Percentiles rank a stretch among this genome's conserved stretches.
Conservation (phyloP, 2,329 filamentous ascomycete genomes). For the Penicillium sp. region DNA sequence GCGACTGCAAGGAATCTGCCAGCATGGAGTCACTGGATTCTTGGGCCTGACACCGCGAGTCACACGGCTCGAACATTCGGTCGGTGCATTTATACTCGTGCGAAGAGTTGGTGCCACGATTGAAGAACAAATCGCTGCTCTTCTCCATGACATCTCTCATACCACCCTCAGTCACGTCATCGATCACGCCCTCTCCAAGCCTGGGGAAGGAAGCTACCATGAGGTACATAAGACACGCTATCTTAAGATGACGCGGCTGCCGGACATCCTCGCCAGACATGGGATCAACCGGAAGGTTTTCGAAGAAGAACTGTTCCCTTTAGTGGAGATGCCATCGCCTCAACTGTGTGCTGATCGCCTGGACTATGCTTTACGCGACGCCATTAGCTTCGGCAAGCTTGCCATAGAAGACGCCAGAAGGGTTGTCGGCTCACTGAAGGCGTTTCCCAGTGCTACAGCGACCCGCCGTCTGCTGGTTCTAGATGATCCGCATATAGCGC, state of each 20-base stretch:
- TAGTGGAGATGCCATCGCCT: conserved; percentile 42
- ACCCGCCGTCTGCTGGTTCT: conserved; percentile 36
- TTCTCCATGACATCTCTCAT: conserved; percentile 44
- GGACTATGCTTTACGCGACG: conserved; percentile 43
- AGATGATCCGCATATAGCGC: conserved; percentile 29
- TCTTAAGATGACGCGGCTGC: conserved; percentile 35
- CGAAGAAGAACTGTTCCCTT: conserved; percentile 41
- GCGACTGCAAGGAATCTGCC: conserved; percentile 38
- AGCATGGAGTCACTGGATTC: conserved; percentile 41
- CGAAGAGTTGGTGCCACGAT: conserved; percentile 37
- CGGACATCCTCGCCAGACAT: conserved; percentile 35
- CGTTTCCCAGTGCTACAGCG: conserved; percentile 29
- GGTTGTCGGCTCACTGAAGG: conserved; percentile 30
- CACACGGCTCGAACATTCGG: conserved; percentile 44
- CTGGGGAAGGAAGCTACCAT: conserved; percentile 42
- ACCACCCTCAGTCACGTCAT: conserved; percentile 45
- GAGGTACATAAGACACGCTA: conserved; percentile 44
- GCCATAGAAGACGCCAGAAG: conserved; percentile 29
- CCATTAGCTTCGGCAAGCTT: conserved; percentile 35
- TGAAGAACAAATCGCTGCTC: conserved; percentile 41
- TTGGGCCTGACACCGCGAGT: conserved; percentile 37
- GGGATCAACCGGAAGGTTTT: conserved; percentile 33
- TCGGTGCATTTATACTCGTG: conserved; percentile 43
- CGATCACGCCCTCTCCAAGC: conserved; percentile 39
- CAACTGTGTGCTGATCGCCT: conserved; percentile 44